Evolutionary conservation across 2,329 filamentous ascomycete genomes (phyloP).

Genomic region (Talaromyces sp.): DNA sequence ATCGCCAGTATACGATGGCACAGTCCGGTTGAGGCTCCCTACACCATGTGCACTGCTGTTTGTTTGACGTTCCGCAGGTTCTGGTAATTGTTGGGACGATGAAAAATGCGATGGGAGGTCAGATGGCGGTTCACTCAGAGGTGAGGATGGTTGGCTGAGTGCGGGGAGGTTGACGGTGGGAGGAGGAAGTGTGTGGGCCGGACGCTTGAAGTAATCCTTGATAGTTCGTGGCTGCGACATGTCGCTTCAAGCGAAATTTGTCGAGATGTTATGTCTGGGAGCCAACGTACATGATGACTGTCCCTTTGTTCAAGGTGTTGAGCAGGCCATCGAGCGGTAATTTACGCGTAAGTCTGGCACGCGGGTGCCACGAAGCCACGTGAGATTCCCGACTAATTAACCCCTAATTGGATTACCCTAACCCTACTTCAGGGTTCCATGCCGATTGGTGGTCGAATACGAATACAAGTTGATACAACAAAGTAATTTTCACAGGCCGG

Average conservation of each 20-base stretch:
- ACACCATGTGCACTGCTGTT: conserved; percentile 21
- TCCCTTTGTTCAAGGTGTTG: neutral
- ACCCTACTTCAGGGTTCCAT: neutral
- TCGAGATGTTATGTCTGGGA: neutral
- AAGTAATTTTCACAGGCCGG: neutral
- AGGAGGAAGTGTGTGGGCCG: conserved; percentile 22
- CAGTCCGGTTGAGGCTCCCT: conserved; percentile 10
- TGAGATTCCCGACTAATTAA: neutral
- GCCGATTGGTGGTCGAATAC: neutral
- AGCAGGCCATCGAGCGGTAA: neutral
- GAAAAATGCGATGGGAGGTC: conserved; percentile 22
- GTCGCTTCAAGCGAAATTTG: neutral
- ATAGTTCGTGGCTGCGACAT: conserved; percentile 38
- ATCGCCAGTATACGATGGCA: conserved; percentile 24
- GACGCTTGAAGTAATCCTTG: conserved; percentile 48
- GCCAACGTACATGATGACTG: neutral
- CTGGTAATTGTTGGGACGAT: conserved; percentile 21
- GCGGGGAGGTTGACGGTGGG: conserved; percentile 15
- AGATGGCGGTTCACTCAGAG: conserved; percentile 27
- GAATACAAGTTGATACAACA: neutral
- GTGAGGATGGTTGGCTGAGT: conserved; percentile 26
- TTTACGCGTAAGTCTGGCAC: neutral
- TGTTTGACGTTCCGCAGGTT: conserved; percentile 20
- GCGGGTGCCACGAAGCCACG: conserved; percentile 8
- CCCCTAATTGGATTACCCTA: neutral